Evolutionary conservation across 805 yeast species (phyloP).

Genomic region (Saccharomyces kudriavzevii): DNA sequence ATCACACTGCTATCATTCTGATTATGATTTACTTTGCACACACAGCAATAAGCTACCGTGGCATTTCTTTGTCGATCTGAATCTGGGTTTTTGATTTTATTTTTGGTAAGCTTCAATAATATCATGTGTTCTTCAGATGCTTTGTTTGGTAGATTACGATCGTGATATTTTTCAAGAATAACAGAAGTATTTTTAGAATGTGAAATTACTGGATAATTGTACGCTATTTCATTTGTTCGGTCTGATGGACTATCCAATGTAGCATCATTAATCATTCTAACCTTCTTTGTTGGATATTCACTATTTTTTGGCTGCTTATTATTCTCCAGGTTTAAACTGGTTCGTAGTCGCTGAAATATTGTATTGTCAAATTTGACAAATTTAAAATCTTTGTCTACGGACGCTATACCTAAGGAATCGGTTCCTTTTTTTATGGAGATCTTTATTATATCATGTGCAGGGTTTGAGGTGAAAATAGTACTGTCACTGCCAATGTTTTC

Average conservation of each 20-base stretch:
- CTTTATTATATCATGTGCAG: conserved; percentile 1
- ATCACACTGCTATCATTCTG: conserved; percentile 22
- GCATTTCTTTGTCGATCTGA: background rate
- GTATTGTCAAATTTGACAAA: background rate
- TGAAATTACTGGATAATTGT: background rate
- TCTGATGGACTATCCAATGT: background rate
- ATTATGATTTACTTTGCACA: conserved; percentile 38
- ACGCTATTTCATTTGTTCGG: background rate
- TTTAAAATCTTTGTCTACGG: conserved; percentile 8
- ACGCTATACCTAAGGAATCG: conserved; percentile 4
- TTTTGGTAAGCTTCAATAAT: background rate
- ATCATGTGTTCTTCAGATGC: background rate
- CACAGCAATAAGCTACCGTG: conserved; percentile 40
- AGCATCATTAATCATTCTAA: background rate
- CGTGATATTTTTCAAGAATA: background rate
- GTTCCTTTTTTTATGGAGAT: conserved; percentile 1
- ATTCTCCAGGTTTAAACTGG: background rate
- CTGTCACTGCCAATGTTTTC: background rate
- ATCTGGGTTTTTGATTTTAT: background rate
- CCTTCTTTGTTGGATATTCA: background rate
- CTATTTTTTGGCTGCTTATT: background rate
- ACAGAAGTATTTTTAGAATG: background rate
- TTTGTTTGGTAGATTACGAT: background rate
- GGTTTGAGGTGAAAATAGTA: background rate
- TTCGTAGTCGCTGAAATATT: background rate